Evolutionary conservation across 805 yeast genomes (phyloP).

Genomic region (Hanseniaspora nectarophila): DNA sequence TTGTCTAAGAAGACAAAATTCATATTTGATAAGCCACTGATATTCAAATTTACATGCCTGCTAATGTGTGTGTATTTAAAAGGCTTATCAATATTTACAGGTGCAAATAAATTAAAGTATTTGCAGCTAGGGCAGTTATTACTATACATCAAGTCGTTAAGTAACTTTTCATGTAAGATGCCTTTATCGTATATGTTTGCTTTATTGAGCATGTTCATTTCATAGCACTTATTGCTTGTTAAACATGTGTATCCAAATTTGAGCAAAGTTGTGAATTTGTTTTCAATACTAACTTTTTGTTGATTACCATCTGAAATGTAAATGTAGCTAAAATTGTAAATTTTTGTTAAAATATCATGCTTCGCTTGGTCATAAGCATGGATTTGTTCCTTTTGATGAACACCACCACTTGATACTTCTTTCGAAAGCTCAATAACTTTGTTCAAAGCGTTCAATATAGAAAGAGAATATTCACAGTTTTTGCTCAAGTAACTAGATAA

Average conservation of each 20-base stretch:
- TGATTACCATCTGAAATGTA: background rate
- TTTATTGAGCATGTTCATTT: background rate
- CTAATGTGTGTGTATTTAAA: background rate
- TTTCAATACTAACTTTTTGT: background rate
- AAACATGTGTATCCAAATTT: conserved; percentile 7
- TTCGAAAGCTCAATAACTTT: no score
- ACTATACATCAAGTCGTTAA: background rate
- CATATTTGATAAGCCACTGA: background rate
- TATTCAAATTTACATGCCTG: conserved; percentile 1
- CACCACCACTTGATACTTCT: no score
- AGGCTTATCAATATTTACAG: background rate
- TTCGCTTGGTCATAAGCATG: background rate
- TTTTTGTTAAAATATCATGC: background rate
- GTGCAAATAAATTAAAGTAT: background rate
- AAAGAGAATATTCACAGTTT: background rate
- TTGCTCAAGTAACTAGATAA: background rate
- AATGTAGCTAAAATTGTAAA: background rate
- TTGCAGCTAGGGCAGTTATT: conserved; percentile 12
- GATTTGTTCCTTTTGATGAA: no score
- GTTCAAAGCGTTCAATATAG: no score
- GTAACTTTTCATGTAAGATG: background rate
- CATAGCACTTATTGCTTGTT: conserved; percentile 9
- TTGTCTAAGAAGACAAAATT: background rate
- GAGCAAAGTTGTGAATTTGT: background rate
- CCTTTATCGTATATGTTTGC: background rate